Percentiles rank a stretch among this genome's conserved stretches.
Evolutionary conservation across 257 asterid genomes (phyloP).

Genomic region (Solanum chilense): DNA sequence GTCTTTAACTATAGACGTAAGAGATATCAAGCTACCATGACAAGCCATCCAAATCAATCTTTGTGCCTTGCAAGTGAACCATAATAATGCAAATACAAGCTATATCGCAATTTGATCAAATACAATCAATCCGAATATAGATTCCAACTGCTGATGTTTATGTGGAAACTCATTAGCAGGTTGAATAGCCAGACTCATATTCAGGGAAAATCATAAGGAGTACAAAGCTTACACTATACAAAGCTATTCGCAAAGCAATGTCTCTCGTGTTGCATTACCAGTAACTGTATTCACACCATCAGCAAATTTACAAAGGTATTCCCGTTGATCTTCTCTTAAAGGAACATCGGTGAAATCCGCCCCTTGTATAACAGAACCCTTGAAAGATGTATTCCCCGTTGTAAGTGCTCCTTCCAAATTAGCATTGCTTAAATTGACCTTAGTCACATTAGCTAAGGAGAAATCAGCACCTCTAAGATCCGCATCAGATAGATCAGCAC

Average conservation of each 20-base stretch:
- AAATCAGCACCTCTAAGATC: conserved; percentile 97
- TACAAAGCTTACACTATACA: neutral
- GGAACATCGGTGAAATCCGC: conserved; percentile 98
- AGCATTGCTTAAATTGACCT: conserved; percentile 87
- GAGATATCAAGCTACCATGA: neutral
- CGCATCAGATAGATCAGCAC: conserved; percentile 93
- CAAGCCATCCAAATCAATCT: neutral
- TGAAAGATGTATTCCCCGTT: conserved; percentile 90
- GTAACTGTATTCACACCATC: conserved; percentile 77
- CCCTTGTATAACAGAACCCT: conserved; percentile 69
- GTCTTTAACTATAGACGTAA: neutral
- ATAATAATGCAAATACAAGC: neutral
- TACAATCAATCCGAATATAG: neutral
- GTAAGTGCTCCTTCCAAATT: conserved; percentile 93
- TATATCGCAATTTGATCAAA: neutral
- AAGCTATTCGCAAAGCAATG: conserved; percentile 58
- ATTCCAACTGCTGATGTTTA: neutral
- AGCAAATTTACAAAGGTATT: conserved; percentile 77
- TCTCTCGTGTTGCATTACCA: conserved; percentile 86
- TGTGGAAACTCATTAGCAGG: neutral
- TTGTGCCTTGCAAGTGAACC: neutral
- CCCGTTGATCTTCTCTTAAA: conserved; percentile 86
- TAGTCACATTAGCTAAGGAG: conserved; percentile 82
- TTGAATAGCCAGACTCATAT: neutral
- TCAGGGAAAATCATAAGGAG: neutral